Evolutionary conservation across 306 rosid genomes (phyloP).

Genomic region (Acmispon strigosus): DNA sequence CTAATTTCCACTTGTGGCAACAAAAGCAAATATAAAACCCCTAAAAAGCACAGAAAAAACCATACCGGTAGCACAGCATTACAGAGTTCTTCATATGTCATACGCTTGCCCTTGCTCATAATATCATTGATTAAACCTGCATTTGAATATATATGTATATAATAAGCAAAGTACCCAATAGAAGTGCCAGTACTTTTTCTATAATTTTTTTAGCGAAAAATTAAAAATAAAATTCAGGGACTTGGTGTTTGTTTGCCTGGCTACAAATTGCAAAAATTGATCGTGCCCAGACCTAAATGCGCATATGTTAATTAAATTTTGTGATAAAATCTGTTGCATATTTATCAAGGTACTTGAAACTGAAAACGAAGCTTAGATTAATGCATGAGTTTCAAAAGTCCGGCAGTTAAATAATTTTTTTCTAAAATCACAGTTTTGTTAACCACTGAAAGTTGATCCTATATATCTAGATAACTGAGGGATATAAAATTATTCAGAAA

Average conservation of each 20-base stretch:
- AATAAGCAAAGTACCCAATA: conserved; percentile 17
- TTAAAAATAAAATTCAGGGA: not conserved
- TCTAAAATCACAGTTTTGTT: not conserved
- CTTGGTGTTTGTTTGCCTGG: not conserved
- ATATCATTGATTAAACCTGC: conserved; percentile 90
- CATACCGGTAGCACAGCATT: conserved; percentile 89
- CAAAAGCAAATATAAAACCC: not conserved
- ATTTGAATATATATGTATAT: conserved; percentile 13
- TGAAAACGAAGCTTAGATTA: not conserved
- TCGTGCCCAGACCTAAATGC: conserved; percentile 1
- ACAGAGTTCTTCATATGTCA: conserved; percentile 92
- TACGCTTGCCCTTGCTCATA: conserved; percentile 90
- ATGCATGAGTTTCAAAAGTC: not conserved
- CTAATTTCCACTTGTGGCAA: not conserved
- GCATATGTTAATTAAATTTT: not conserved
- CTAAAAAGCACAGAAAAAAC: conserved; percentile 14
- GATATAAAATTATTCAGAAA: not conserved
- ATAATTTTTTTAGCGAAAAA: not conserved
- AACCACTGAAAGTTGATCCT: not conserved
- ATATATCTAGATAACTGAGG: not conserved
- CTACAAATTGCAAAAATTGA: conserved; percentile 12
- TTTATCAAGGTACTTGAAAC: not conserved
- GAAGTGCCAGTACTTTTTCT: not conserved
- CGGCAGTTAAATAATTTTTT: not conserved
- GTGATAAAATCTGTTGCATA: not conserved